These are phyloP conservation scores for Didymella pomorum DNA, from an alignment of 2,329 filamentous ascomycete genomes.

Conservation along the genomic window DNA sequence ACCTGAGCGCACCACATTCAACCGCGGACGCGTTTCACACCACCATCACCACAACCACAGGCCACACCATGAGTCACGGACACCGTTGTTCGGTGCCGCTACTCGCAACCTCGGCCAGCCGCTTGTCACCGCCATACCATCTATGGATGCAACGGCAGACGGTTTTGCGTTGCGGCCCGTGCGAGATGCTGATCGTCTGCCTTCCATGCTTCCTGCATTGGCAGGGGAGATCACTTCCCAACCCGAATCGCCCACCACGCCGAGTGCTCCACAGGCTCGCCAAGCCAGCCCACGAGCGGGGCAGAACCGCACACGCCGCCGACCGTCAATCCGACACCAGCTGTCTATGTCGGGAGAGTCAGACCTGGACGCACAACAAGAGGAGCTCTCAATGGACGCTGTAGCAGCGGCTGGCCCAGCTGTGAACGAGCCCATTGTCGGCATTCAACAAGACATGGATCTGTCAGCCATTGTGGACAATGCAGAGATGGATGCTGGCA, in stretches of 20 bases:
- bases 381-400: conserved; percentile 82
- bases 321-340: conserved; percentile 89
- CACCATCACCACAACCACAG: conserved; percentile 56
- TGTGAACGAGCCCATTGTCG: conserved; percentile 72
- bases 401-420: conserved; percentile 78
- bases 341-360: conserved; percentile 84
- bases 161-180: conserved; percentile 78
- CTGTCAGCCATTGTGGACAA: conserved; percentile 88
- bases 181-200: conserved; percentile 84
- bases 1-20: conserved; percentile 72
- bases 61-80: conserved; percentile 54
- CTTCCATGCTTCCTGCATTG: conserved; percentile 81
- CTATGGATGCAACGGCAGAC: conserved; percentile 71
- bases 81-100: conserved; percentile 41
- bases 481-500: conserved; percentile 75
- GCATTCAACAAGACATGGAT: conserved; percentile 81
- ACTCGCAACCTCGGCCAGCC: conserved; percentile 67
- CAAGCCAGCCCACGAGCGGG: conserved; percentile 54
- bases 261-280: conserved; percentile 41
- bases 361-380: conserved; percentile 80
- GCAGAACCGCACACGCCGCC: conserved; percentile 66
- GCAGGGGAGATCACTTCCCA: conserved; percentile 77
- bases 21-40: conserved; percentile 63
- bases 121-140: conserved; percentile 70
- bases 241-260: conserved; percentile 71